Percentiles rank a stretch among this genome's conserved stretches.
Conservation (phyloP, 495 filamentous ascomycete genomes). For the Achaetomiella virescens region DNA sequence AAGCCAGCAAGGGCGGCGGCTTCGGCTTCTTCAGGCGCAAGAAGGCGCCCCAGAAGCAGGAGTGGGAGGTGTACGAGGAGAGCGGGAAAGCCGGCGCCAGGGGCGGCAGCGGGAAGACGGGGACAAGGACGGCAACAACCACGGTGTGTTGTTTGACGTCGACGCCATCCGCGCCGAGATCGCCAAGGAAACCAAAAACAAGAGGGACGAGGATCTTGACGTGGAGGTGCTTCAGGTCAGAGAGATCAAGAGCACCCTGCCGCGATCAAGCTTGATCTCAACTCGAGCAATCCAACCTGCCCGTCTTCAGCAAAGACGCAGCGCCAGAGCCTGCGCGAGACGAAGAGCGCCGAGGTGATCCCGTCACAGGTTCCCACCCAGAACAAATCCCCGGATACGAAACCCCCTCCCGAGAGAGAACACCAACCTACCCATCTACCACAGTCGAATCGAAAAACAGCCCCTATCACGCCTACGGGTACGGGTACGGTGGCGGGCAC, state of each 20-base stretch:
- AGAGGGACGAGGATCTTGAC: constrained; percentile 21
- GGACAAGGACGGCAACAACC: constrained; percentile 42
- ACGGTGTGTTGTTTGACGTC: constrained; percentile 82
- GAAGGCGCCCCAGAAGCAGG: constrained; percentile 64
- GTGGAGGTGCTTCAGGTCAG: constrained; percentile 56
- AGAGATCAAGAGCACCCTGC: constrained; percentile 80
- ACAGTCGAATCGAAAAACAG: constrained; percentile 4
- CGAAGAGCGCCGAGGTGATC: constrained; percentile 40
- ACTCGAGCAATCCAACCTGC: constrained; percentile 19
- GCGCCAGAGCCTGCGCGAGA: constrained; percentile 40
- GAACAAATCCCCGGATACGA: constrained; percentile 25
- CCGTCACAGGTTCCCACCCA: constrained; percentile 11
- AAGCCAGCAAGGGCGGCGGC: constrained; percentile 30
- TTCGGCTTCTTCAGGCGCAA: constrained; percentile 81
- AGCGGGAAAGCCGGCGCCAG: constrained; percentile 20
- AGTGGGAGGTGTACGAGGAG: constrained; percentile 91
- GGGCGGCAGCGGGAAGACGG: constrained; percentile 26
- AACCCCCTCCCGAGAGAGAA: constrained; percentile 9
- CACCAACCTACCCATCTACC: constrained; percentile 17
- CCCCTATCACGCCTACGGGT: constrained; percentile 3
- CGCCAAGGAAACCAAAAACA: constrained; percentile 53
- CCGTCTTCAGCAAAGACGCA: constrained; percentile 25
- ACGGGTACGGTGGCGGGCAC: background rate
- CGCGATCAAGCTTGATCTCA: constrained; percentile 73
- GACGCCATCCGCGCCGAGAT: constrained; percentile 88